Conservation (phyloP, 371 early-diverging fungal species). For the Mucor irregularis region DNA sequence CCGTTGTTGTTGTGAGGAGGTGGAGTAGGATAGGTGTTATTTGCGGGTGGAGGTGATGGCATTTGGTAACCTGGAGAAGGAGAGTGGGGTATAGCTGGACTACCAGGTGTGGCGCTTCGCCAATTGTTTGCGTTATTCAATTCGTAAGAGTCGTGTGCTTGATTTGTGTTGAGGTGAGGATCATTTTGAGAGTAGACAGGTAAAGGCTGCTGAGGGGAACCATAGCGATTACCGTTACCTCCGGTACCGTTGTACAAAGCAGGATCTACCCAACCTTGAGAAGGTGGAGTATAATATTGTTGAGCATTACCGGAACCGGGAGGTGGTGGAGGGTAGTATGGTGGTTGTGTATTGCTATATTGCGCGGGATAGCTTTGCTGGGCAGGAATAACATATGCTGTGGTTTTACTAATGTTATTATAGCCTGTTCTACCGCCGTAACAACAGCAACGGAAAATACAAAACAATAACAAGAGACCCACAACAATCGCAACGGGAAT, state of each 20-base stretch:
- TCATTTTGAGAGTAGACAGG: conserved; percentile 20
- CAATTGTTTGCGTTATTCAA: conserved; percentile 18
- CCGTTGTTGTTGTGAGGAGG: background rate
- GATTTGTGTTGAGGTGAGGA: background rate
- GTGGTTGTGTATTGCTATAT: conserved; percentile 18
- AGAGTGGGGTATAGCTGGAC: background rate
- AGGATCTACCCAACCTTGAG: conserved; percentile 56
- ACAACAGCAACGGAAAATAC: conserved; percentile 57
- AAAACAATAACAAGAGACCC: conserved; percentile 57
- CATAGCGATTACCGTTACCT: background rate
- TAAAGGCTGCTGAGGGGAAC: conserved; percentile 22
- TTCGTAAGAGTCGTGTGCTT: conserved; percentile 10
- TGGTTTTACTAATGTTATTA: conserved; percentile 17
- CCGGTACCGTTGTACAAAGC: conserved; percentile 50
- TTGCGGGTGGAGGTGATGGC: conserved; percentile 1
- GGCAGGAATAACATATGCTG: conserved; percentile 20
- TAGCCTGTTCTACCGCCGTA: conserved; percentile 24
- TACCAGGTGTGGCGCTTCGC: conserved; percentile 3
- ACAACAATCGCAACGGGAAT: conserved; percentile 61
- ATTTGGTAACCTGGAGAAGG: conserved; percentile 2
- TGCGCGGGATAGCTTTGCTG: conserved; percentile 22
- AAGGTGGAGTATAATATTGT: conserved; percentile 16
- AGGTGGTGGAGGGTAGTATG: conserved; percentile 29
- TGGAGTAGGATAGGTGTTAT: background rate
- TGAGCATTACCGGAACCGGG: conserved; percentile 9